Evolutionary conservation across 2,329 filamentous ascomycete species (phyloP), one percentile per base, ranked within the genome.

Genomic region (Nemania serpens): DNA sequence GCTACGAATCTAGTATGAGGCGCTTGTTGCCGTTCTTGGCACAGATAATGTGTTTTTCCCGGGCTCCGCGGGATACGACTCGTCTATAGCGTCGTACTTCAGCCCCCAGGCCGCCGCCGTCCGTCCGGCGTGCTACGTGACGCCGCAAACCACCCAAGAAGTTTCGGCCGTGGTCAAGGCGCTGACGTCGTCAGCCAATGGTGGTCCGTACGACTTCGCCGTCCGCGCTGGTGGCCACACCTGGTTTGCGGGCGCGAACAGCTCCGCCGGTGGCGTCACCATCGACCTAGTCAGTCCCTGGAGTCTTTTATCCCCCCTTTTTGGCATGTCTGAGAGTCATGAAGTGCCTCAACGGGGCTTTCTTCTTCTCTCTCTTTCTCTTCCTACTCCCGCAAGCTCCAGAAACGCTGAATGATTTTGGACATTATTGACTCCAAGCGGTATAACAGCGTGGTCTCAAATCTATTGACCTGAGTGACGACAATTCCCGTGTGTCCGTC

Each of bases 141-240:
- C 62, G 0, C 71, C 70, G 4, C 53, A 66, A 13, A 67, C 59
- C 3, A 61, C 69, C 3, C 20, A 47, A 1, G 70, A 76, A 12
- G 72, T 78, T 25, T 70, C 75, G 3, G 50, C 41, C 2, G 62
- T 64, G 1, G 46, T 77, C 50, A 62, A 63, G 34, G 29, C 61
- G 13, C 58, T 74, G 18, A 65, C 64, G 9, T 49, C 53, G 12
- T 54, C 17, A 20, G 49, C 47, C 13, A 54, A 57, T 29, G 66
- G 61, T 53, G 41, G 55, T n/a, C 45, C 48, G 18, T 12, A 37
- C 25, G 68, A 64, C 0, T 86, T 86, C 70, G 77, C 82, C 2
- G 76, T 82, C 60, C 81, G 81, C 39, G 75, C 76, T 46, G 82
- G 83, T n/a, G 83, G 84, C 0, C 83, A 85, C 70, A 78, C 77